Evolutionary conservation across 2,329 filamentous ascomycete genomes (phyloP).

Genomic region (Xylaria sp.): DNA sequence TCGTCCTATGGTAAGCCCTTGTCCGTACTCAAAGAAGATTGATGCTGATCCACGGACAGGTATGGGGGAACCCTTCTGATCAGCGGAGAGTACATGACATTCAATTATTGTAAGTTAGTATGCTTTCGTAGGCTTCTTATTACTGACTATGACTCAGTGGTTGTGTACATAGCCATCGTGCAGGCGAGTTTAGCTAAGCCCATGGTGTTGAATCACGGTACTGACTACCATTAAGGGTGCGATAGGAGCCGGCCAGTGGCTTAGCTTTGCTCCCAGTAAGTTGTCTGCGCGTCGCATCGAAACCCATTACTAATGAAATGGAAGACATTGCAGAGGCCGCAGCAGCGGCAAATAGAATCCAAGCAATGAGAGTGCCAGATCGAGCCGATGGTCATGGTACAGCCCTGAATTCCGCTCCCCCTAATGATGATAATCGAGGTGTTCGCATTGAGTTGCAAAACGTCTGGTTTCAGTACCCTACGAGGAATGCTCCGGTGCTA

Average conservation of each 20-base stretch:
- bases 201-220: not conserved
- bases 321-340: conserved; percentile 61
- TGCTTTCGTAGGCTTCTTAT: not conserved
- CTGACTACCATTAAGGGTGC: conserved; percentile 48
- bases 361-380: conserved; percentile 52
- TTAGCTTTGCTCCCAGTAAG: conserved; percentile 66
- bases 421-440: conserved; percentile 52
- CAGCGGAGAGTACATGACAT: conserved; percentile 53
- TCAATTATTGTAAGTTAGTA: conserved; percentile 49
- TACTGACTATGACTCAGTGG: conserved; percentile 42
- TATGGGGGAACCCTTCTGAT: conserved; percentile 68
- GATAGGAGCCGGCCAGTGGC: conserved; percentile 69
- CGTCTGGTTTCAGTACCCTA: conserved; percentile 66
- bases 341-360: conserved; percentile 65
- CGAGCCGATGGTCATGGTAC: conserved; percentile 29
- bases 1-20: conserved; percentile 39
- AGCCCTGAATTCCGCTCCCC: conserved; percentile 42
- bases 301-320: conserved; percentile 6
- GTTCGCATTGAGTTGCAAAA: conserved; percentile 62
- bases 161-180: conserved; percentile 70
- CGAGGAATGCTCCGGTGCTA: conserved; percentile 62
- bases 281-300: not conserved
- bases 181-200: conserved; percentile 48
- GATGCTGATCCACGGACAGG: conserved; percentile 58
- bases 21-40: not conserved